Evolutionary conservation across 495 filamentous ascomycete genomes (phyloP).

Genomic region (Hyaloscypha hepaticicola): DNA sequence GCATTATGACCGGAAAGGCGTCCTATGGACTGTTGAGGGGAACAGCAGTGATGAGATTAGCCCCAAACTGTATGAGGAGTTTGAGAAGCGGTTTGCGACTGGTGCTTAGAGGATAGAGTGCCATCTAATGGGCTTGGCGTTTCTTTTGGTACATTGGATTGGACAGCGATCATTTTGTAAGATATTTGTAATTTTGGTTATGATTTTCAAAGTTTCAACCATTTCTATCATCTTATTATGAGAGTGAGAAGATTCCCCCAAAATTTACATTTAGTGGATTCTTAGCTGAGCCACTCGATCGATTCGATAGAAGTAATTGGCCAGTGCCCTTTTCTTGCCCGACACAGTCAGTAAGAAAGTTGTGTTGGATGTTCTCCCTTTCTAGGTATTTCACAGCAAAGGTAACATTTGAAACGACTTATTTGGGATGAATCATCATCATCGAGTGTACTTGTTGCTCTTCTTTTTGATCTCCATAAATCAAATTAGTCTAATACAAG

Average conservation of each 20-base stretch:
- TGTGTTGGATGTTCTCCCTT: too few relatives aligned
- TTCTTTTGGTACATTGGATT: not conserved
- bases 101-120: not conserved
- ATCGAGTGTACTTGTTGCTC: too few relatives aligned
- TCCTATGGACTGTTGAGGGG: conserved; percentile 84
- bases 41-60: conserved; percentile 92
- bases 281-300: not conserved
- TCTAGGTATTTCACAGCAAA: too few relatives aligned
- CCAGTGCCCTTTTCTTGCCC: not conserved
- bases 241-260: not conserved
- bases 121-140: not conserved
- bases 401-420: too few relatives aligned
- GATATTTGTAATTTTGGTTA: not conserved
- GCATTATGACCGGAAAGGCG: conserved; percentile 83
- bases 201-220: not conserved
- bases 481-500: too few relatives aligned
- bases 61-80: conserved; percentile 76
- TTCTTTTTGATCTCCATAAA: too few relatives aligned
- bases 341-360: not conserved
- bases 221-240: not conserved
- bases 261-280: not conserved
- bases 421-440: too few relatives aligned
- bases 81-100: conserved; percentile 69
- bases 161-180: not conserved
- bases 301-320: not conserved